phyloP scores from a whole-genome alignment of 306 rosid genomes.

The Cercis canadensis region DNA sequence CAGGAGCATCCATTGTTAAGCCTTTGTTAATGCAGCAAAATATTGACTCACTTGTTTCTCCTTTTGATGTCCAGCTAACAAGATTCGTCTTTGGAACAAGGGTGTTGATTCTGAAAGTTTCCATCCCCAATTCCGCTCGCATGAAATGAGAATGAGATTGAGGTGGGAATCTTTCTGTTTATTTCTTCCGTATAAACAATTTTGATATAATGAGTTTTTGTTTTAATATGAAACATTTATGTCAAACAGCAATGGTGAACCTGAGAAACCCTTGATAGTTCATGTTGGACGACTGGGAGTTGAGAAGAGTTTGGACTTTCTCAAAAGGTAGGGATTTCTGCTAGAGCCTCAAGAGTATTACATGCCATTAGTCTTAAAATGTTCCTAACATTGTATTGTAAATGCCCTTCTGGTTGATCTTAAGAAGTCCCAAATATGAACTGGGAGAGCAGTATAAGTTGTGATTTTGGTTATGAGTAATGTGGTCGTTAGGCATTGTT shows the following conservation, averaged over 20 bases:
- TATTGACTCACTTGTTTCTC: conserved; percentile 28
- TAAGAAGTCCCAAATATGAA: conserved; percentile 14
- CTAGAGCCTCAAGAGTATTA: not conserved
- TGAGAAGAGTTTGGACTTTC: conserved; percentile 95
- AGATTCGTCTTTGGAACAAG: conserved; percentile 95
- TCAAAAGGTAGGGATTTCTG: conserved; percentile 64
- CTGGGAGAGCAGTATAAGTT: conserved; percentile 11
- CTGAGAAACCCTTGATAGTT: conserved; percentile 86
- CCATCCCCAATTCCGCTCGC: conserved; percentile 76
- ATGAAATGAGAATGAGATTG: conserved; percentile 84
- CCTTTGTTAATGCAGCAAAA: conserved; percentile 1
- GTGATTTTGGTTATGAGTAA: not conserved
- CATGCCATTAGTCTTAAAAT: conserved; percentile 16
- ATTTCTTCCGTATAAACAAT: conserved; percentile 19
- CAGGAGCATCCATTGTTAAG: not conserved
- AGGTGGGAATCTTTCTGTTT: conserved; percentile 51
- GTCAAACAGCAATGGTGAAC: conserved; percentile 74
- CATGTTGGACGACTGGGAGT: conserved; percentile 98
- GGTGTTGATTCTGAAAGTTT: conserved; percentile 97
- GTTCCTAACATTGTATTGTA: conserved; percentile 1
- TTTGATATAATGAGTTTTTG: conserved; percentile 26
- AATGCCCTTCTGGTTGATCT: conserved; percentile 9
- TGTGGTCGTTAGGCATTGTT: no score
- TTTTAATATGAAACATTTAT: conserved; percentile 32
- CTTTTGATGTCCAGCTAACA: conserved; percentile 70